Base-by-base conservation (phyloP, 2,329 filamentous ascomycete genomes). In the Laburnicola sp. region DNA sequence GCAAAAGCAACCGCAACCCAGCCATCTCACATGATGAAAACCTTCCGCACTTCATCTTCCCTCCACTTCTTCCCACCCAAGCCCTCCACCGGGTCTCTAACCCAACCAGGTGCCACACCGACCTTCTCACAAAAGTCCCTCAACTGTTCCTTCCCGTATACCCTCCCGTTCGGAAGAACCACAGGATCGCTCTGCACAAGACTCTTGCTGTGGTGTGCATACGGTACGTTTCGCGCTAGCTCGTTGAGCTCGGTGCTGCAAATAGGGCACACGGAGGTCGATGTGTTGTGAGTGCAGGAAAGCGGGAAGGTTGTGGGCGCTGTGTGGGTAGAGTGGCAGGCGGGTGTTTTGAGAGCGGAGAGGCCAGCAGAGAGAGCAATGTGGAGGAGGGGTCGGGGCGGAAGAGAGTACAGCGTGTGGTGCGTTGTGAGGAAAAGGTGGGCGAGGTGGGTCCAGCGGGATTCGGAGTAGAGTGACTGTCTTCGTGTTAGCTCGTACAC, bases 221-320 rank as follows among this genome's bases (percentile, higher is more conserved):
- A 97, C 0, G 94, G 94, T 38, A 99, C 89, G 62, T 87, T 86
- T 45, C 87, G 81, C 2, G 94, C 93, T 30, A 99, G 82, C 65
- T 92, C 89, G 71, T 97, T 97, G 49, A 99, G 83, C 74, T 99
- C 94, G 0, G 88, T 94, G 41, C 88, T 94, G 78, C 94, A 99
- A 67, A 99, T 97, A 2, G 94, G 94, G 64, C 94, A 99, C 36
- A 97, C 85, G 42, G 85, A 87, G 6, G 88, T 74, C 8, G 32
- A 37, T 25, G 43, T 22, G 25, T 22, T 8, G 9, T 37, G 34
- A 3, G 74, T 87, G 2, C 85, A 85, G 1, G 87, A 82, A 26
- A 76, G 78, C n/a, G 73, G 67, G 60, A 76, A 74, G 16, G 78
- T 78, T 10, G 76, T 81, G 7, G 82, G 80, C 1, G 82, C 80